Base-by-base conservation (phyloP, 2,329 filamentous ascomycete genomes). In the Beauveria australis region DNA sequence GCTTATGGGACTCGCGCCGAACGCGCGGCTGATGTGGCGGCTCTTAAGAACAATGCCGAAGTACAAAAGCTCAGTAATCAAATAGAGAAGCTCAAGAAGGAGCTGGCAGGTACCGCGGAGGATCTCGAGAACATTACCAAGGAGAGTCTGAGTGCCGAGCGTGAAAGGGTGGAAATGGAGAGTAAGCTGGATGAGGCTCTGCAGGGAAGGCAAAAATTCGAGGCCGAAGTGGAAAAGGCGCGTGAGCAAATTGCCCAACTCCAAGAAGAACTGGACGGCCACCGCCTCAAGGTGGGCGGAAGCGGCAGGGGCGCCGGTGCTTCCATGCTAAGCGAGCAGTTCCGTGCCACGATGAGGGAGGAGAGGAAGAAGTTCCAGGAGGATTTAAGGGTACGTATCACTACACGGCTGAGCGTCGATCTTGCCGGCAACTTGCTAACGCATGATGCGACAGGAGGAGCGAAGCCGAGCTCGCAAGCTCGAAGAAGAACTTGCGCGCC, bases 1-100 rank as follows among this genome's bases (percentile, higher is more conserved):
- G 83, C 83, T 28, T 85, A 85, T 68, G 83, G 83, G 61, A 79
- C 80, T 61, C 79, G 82, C 62, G 78, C 81, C 61, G 78, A 86
- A 72, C 81, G 83, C 24, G 82, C 83, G 22, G 79, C 80, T 14
- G 82, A 85, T 64, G 79, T 80, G 22, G 83, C 83, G 1, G 80
- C 80, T 51, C 73, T 80, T 65, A 81, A 82, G 71, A 77, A 72
- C 60, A 75, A 74, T 61, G 70, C 67, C n/a, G 77, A 82, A 67
- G 72, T 77, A 48, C 66, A 72, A 59, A 76, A 77, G 66, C 74
- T 83, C 47, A 72, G 77, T 64, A 68, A 71, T 24, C 78, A 83
- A 65, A 73, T 84, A 24, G 76, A 78, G 52, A 74, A 74, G 63
- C 75, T 86, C 55, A 78, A 78, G 71, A 69, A 72, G 47, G 81